Conservation (phyloP, 108 stramenopile species). For the Nitzschia inconspicua region DNA sequence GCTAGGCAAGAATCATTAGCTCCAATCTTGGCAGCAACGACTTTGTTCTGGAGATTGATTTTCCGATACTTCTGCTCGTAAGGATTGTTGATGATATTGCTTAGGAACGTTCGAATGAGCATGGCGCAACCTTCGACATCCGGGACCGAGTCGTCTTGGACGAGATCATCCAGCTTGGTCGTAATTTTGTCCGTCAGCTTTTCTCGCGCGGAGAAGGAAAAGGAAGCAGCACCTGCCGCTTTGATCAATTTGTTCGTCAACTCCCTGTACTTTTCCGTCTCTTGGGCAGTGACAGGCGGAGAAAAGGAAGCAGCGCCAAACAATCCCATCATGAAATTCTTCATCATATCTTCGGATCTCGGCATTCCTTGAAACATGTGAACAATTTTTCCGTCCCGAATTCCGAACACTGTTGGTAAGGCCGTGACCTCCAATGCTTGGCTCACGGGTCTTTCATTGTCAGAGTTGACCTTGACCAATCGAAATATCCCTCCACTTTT, state of each 20-base stretch:
- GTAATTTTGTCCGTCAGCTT: constrained; percentile 54
- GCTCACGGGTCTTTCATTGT: constrained; percentile 67
- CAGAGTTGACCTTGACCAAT: constrained; percentile 84
- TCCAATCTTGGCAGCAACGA: constrained; percentile 62
- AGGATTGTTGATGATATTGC: constrained; percentile 70
- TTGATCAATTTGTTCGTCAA: constrained; percentile 65
- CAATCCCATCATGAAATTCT: constrained; percentile 83
- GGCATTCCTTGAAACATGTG: constrained; percentile 86
- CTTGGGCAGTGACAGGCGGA: constrained; percentile 56
- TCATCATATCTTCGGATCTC: constrained; percentile 56
- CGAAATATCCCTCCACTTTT: constrained; percentile 80
- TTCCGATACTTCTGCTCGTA: constrained; percentile 64
- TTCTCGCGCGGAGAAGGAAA: constrained; percentile 78
- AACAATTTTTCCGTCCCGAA: constrained; percentile 76
- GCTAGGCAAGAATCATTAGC: constrained; percentile 41
- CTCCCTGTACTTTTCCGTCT: constrained; percentile 56
- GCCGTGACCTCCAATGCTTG: constrained; percentile 75
- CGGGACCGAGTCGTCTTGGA: constrained; percentile 46
- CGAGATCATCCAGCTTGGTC: constrained; percentile 59
- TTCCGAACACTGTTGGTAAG: constrained; percentile 83
- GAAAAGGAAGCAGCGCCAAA: constrained; percentile 55
- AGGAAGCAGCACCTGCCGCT: constrained; percentile 60
- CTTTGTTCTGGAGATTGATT: constrained; percentile 73
- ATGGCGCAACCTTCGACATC: constrained; percentile 73
- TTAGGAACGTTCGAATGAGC: constrained; percentile 60